Percentiles rank a stretch among this genome's conserved stretches.
These are phyloP conservation scores for Phialocephala subalpina DNA, from an alignment of 2,329 filamentous ascomycete genomes.

Conservation along the genomic window DNA sequence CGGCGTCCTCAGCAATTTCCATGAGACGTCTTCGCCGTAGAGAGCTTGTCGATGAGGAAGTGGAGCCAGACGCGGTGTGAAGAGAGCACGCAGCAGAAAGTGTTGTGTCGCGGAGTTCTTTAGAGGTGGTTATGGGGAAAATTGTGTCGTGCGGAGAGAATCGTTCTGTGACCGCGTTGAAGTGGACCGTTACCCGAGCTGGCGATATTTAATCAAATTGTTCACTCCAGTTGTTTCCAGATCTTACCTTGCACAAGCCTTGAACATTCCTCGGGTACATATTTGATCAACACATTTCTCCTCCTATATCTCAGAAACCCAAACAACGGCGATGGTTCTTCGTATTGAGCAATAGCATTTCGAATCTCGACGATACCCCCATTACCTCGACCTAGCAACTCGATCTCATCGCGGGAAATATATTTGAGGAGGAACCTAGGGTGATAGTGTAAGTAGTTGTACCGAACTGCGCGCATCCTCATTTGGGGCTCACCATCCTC, in stretches of 20 bases:
- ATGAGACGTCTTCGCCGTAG: slow-evolving; percentile 79
- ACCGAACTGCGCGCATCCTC: slow-evolving; percentile 11
- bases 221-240: background rate
- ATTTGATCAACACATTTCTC: slow-evolving; percentile 91
- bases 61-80: slow-evolving; percentile 86
- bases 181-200: slow-evolving; percentile 85
- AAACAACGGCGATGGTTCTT: slow-evolving; percentile 88
- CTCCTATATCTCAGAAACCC: slow-evolving; percentile 90
- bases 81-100: slow-evolving; percentile 89
- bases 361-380: slow-evolving; percentile 87
- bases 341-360: slow-evolving; percentile 77
- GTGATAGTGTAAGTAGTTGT: slow-evolving; percentile 29
- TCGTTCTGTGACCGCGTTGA: slow-evolving; percentile 70
- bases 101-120: slow-evolving; percentile 86
- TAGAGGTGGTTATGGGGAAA: slow-evolving; percentile 77
- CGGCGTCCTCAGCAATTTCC: slow-evolving; percentile 91
- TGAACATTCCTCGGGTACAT: slow-evolving; percentile 89
- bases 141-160: slow-evolving; percentile 89
- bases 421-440: slow-evolving; percentile 95
- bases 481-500: slow-evolving; percentile 77
- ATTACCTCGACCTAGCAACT: slow-evolving; percentile 77
- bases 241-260: slow-evolving; percentile 86
- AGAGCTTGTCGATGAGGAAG: slow-evolving; percentile 84
- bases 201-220: slow-evolving; percentile 31
- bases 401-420: slow-evolving; percentile 84